These are phyloP conservation scores for Rhodotorula sp. DNA, from an alignment of 1,284 basidiomycete species.

Conservation along the genomic window DNA sequence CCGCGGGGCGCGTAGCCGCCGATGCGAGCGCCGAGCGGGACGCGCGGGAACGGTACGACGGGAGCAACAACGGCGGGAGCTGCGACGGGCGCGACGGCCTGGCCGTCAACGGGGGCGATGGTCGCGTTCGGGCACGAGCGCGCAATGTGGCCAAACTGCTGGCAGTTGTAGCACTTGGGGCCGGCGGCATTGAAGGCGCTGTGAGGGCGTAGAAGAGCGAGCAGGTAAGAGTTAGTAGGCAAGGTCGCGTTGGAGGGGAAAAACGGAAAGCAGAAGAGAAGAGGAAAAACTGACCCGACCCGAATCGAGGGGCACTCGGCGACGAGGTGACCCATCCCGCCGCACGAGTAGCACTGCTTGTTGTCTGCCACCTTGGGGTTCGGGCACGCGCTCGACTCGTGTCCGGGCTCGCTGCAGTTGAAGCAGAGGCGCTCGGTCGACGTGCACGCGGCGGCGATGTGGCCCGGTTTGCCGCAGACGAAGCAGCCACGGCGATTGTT, in stretches of 20 bases:
- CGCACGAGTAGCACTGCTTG: constrained; percentile 76
- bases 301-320: constrained; percentile 78
- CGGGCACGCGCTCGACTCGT: constrained; percentile 83
- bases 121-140: constrained; percentile 59
- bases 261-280: neutral
- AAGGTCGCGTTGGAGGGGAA: neutral
- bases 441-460: constrained; percentile 33
- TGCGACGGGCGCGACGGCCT: constrained; percentile 16
- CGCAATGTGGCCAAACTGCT: constrained; percentile 60
- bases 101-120: constrained; percentile 3
- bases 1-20: constrained; percentile 34
- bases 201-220: neutral
- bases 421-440: constrained; percentile 50
- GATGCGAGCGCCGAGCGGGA: constrained; percentile 22
- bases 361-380: constrained; percentile 71
- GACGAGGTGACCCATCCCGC: constrained; percentile 52
- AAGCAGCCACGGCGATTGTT: constrained; percentile 27
- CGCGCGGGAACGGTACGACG: constrained; percentile 11
- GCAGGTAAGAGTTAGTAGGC: neutral
- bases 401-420: constrained; percentile 58
- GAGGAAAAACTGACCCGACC: constrained; percentile 40
- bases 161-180: constrained; percentile 41
- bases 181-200: constrained; percentile 25
- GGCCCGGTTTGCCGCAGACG: constrained; percentile 34
- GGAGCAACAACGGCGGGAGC: constrained; percentile 4